These are phyloP conservation scores for Penicillium sp. DNA, from an alignment of 2,329 filamentous ascomycete species.

Conservation along the genomic window DNA sequence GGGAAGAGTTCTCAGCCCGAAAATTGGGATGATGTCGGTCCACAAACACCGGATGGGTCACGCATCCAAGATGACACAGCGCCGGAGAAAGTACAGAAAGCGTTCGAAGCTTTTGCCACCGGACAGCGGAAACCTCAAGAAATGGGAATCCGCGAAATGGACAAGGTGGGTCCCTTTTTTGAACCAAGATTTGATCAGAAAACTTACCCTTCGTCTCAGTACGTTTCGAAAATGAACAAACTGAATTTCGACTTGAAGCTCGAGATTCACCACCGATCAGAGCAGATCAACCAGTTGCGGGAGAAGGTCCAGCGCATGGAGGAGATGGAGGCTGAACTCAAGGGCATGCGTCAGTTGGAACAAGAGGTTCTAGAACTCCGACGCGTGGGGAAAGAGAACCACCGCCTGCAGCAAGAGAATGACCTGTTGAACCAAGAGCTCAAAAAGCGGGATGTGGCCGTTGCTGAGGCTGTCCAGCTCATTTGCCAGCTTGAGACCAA, in stretches of 20 bases:
- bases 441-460: slow-evolving; percentile 44
- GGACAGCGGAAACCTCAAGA: slow-evolving; percentile 40
- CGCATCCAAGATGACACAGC: slow-evolving; percentile 35
- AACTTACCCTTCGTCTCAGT: slow-evolving; percentile 33
- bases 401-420: slow-evolving; percentile 40
- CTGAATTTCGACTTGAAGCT: slow-evolving; percentile 49
- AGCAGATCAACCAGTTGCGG: slow-evolving; percentile 43
- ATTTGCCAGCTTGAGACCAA: slow-evolving; percentile 48
- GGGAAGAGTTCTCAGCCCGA: slow-evolving; percentile 22
- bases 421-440: slow-evolving; percentile 41
- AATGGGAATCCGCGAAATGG: slow-evolving; percentile 48
- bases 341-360: slow-evolving; percentile 39
- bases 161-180: slow-evolving; percentile 36
- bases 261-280: slow-evolving; percentile 43
- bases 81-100: slow-evolving; percentile 40
- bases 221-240: slow-evolving; percentile 48
- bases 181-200: neutral
- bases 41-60: slow-evolving; percentile 30
- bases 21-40: slow-evolving; percentile 25
- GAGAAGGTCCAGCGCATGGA: slow-evolving; percentile 40
- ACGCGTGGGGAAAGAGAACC: slow-evolving; percentile 39
- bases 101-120: slow-evolving; percentile 32
- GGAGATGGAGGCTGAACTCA: slow-evolving; percentile 38
- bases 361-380: slow-evolving; percentile 43
- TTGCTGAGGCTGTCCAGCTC: slow-evolving; percentile 46